Evolutionary conservation across 1,284 basidiomycete species (phyloP).

Genomic region (Mixia osmundae): DNA sequence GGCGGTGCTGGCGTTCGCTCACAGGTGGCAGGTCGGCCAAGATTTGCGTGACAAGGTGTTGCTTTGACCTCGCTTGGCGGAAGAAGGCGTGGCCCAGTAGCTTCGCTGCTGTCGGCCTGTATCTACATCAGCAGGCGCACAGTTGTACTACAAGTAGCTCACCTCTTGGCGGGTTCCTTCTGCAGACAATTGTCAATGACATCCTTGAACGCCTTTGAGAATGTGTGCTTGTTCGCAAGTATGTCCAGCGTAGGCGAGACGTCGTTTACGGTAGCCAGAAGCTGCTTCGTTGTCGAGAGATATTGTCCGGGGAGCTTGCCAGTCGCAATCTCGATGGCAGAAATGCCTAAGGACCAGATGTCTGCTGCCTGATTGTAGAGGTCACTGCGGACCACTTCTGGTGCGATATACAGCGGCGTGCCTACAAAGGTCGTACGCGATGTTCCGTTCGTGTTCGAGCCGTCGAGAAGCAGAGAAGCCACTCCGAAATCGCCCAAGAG

Average conservation of each 20-base stretch:
- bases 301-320: constrained; percentile 58
- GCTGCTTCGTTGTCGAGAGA: constrained; percentile 44
- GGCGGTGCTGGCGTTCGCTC: constrained; percentile 13
- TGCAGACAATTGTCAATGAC: constrained; percentile 53
- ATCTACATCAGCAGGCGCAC: background rate
- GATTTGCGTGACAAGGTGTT: constrained; percentile 45
- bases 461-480: constrained; percentile 49
- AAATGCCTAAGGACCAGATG: constrained; percentile 81
- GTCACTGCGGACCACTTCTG: constrained; percentile 44
- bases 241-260: constrained; percentile 40
- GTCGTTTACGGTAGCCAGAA: constrained; percentile 34
- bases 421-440: constrained; percentile 62
- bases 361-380: constrained; percentile 30
- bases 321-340: constrained; percentile 57
- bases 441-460: constrained; percentile 15
- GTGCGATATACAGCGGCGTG: constrained; percentile 86
- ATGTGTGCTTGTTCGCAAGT: constrained; percentile 40
- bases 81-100: constrained; percentile 61
- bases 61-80: constrained; percentile 44
- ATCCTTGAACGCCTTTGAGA: constrained; percentile 57
- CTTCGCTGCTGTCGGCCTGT: constrained; percentile 46
- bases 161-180: constrained; percentile 55
- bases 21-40: constrained; percentile 24
- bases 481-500: constrained; percentile 70
- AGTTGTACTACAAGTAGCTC: background rate